These are phyloP conservation scores for Canna indica DNA, from an alignment of 176 grass and related monocot genomes.

Conservation along the genomic window DNA sequence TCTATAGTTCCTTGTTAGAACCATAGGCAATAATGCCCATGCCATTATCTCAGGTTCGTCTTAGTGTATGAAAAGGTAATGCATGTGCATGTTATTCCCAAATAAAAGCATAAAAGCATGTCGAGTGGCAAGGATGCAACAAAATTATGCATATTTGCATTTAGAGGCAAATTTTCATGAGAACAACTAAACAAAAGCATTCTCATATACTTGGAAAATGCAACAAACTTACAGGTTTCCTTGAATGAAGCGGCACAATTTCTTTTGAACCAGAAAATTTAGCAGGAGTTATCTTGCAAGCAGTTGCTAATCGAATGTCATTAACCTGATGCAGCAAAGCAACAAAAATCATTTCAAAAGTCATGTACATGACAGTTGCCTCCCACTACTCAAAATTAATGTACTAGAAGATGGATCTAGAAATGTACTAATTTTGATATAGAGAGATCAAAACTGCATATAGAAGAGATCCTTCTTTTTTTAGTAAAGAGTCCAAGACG, in stretches of 20 bases:
- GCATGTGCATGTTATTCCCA: neutral
- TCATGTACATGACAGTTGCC: neutral
- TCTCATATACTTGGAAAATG: neutral
- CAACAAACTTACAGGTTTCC: conserved; percentile 50
- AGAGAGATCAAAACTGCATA: neutral
- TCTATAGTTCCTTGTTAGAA: neutral
- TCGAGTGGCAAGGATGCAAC: neutral
- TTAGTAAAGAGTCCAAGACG: neutral
- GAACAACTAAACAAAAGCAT: neutral
- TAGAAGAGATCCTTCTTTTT: neutral
- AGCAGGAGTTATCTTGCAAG: conserved; percentile 78
- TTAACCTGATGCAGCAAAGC: conserved; percentile 37
- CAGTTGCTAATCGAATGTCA: conserved; percentile 50
- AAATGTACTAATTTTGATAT: neutral
- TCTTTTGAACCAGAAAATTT: conserved; percentile 95
- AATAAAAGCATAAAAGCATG: neutral
- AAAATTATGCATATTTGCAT: neutral
- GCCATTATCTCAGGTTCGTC: neutral
- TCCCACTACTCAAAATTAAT: neutral
- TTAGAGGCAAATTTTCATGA: neutral
- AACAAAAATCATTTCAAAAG: neutral
- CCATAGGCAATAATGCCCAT: neutral
- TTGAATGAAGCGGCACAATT: conserved; percentile 62
- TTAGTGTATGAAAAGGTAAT: neutral
- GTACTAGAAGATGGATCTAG: neutral